Percentiles rank a stretch among this genome's conserved stretches.
Conservation (phyloP, 176 grass and related monocot genomes). For the Triticum turgidum region DNA sequence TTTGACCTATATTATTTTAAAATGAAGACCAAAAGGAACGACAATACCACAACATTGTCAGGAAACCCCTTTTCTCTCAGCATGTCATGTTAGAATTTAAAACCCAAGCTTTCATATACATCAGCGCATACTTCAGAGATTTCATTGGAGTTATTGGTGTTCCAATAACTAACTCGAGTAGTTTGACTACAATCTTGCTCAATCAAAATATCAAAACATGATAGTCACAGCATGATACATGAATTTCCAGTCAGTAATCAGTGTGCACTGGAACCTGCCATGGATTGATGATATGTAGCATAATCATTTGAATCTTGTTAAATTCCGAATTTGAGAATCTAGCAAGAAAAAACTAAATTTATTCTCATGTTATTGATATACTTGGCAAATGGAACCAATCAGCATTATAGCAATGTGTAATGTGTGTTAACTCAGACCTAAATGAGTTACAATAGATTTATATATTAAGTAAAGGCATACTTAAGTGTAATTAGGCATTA, state of each 20-base stretch:
- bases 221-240: background rate
- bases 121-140: background rate
- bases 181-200: constrained; percentile 10
- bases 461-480: background rate
- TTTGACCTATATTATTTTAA: constrained; percentile 10
- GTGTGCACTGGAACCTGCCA: background rate
- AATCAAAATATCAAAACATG: background rate
- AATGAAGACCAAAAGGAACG: background rate
- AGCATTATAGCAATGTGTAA: background rate
- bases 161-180: constrained; percentile 4
- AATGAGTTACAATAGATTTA: background rate
- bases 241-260: background rate
- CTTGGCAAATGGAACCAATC: background rate
- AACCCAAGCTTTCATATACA: constrained; percentile 1
- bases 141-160: constrained; percentile 1
- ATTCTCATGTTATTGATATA: background rate
- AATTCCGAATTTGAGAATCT: background rate
- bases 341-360: background rate
- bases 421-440: background rate
- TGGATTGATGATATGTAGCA: background rate
- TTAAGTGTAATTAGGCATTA: constrained; percentile 15
- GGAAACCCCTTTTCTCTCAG: constrained; percentile 9
- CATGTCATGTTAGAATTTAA: constrained; percentile 26
- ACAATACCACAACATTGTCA: background rate
- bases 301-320: background rate